phyloP scores from a whole-genome alignment of 2,329 filamentous ascomycete genomes.

The Trichocomaceae sp. region DNA sequence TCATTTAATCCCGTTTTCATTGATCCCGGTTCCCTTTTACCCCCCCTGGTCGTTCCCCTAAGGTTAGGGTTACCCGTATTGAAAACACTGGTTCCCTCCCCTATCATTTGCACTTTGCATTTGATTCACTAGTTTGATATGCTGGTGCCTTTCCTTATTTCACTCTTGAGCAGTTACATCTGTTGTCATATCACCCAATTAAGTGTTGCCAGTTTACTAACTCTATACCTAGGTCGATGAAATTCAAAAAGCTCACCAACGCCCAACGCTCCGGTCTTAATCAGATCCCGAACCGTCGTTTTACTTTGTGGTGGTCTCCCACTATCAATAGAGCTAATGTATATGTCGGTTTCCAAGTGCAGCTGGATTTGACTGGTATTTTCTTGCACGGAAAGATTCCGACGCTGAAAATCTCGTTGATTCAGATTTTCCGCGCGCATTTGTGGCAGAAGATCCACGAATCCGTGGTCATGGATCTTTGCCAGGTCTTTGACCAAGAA shows the following conservation, averaged over 20 bases:
- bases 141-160: no score
- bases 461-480: constrained; percentile 96
- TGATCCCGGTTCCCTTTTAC: no score
- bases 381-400: constrained; percentile 99
- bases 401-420: constrained; percentile 93
- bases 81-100: no score
- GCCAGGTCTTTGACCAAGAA: constrained; percentile 97
- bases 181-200: no score
- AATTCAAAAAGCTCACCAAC: constrained; percentile 98
- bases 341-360: constrained; percentile 98
- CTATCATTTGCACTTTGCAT: no score
- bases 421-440: constrained; percentile 98
- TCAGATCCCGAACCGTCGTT: constrained; percentile 96
- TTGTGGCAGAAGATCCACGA: constrained; percentile 99
- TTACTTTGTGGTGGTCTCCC: constrained; percentile 95
- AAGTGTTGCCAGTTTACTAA: background rate
- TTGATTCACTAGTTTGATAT: no score
- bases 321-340: constrained; percentile 95
- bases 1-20: no score
- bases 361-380: constrained; percentile 94
- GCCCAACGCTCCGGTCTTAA: constrained; percentile 94
- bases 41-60: no score
- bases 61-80: no score
- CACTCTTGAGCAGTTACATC: no score
- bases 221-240: constrained; percentile 54